phyloP scores from a whole-genome alignment of 495 filamentous ascomycete species.

The Parathielavia hyrcaniae region DNA sequence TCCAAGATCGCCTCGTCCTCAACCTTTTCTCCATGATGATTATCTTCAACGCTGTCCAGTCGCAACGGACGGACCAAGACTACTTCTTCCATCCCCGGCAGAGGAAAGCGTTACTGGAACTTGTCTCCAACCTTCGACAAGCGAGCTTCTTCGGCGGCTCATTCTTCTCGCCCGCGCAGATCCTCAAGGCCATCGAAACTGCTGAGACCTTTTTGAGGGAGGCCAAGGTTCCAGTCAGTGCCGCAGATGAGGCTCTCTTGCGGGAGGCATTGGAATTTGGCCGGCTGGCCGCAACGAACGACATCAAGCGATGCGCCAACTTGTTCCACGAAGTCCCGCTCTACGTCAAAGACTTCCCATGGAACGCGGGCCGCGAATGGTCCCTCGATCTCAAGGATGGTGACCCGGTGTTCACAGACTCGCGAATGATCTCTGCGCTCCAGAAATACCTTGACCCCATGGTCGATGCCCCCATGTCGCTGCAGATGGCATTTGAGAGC shows the following conservation, averaged over 20 bases:
- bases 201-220: constrained; percentile 57
- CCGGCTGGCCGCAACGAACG: constrained; percentile 50
- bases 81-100: constrained; percentile 82
- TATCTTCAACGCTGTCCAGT: constrained; percentile 83
- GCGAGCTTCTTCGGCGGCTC: constrained; percentile 84
- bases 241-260: constrained; percentile 55
- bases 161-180: constrained; percentile 59
- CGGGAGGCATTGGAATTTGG: constrained; percentile 57
- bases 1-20: constrained; percentile 73
- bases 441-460: constrained; percentile 38
- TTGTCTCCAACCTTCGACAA: constrained; percentile 75
- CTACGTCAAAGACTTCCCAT: constrained; percentile 57
- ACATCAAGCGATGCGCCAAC: constrained; percentile 59
- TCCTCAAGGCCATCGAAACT: constrained; percentile 55
- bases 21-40: constrained; percentile 80
- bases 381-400: constrained; percentile 48
- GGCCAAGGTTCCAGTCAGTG: constrained; percentile 45
- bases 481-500: constrained; percentile 34
- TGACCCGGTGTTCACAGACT: constrained; percentile 38
- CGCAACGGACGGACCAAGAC: constrained; percentile 71
- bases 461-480: constrained; percentile 33
- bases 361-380: constrained; percentile 52
- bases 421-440: constrained; percentile 35
- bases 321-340: constrained; percentile 71
- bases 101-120: constrained; percentile 52